Evolutionary conservation across 176 grass and related monocot genomes (phyloP), one percentile per base, ranked within the genome.

Genomic region (Alopecurus myosuroides): DNA sequence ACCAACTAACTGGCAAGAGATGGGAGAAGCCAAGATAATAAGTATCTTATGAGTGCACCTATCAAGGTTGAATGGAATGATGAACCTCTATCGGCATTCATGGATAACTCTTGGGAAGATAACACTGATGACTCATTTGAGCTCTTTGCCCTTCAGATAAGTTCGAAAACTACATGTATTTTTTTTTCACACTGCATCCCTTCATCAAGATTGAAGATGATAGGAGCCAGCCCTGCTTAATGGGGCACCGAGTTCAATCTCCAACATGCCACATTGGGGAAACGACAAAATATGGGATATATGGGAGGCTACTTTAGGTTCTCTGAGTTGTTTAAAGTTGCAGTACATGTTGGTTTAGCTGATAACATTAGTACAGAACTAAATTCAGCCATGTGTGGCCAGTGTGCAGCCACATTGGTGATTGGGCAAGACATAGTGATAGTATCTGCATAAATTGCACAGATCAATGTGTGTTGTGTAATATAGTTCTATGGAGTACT

Each of bases 241-340:
- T n/a, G n/a, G n/a, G n/a, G n/a, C n/a, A n/a, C n/a, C n/a, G n/a
- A n/a, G n/a, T n/a, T n/a, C n/a, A n/a, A n/a, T n/a, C n/a, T n/a
- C n/a, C n/a, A n/a, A n/a, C n/a, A n/a, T n/a, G n/a, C n/a, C n/a
- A n/a, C n/a, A n/a, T n/a, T n/a, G n/a, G n/a, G n/a, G n/a, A n/a
- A n/a, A n/a, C n/a, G n/a, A n/a, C n/a, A n/a, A n/a, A n/a, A n/a
- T n/a, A n/a, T n/a, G 25, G 63, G 11, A 36, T 19, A 50, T 50
- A 50, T 22, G 9, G 10, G 44, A 71, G 10, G 19, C n/a, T 51
- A 37, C n/a, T 33, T 11, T 33, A 68, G 53, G 4, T 71, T 67
- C 28, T 53, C 48, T 49, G 31, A 52, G 58, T 77, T 52, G n/a
- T 64, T 28, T 86, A 57, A 70, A 85, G 37, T 39, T 77, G 41